Base-by-base conservation (phyloP, 2,329 filamentous ascomycete species). In the Orbilia blumenaviensis region DNA sequence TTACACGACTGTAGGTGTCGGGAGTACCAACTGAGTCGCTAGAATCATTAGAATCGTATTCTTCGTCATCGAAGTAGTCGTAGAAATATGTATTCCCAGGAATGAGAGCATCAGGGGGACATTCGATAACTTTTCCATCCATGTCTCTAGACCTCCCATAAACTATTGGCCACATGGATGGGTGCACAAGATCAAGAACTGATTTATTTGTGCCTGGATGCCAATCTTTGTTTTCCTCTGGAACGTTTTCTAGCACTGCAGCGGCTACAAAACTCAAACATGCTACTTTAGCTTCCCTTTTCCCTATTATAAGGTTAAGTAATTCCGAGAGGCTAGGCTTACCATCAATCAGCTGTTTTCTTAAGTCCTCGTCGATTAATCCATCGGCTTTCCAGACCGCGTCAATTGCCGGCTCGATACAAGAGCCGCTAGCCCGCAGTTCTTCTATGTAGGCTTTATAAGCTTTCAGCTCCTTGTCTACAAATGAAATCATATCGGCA, bases 131-230 rank as follows among this genome's bases (percentile, higher is more conserved):
- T 1, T 60, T 42, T 9, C 34, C 54, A 14, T 42, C 34, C 0
- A 23, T 10, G 18, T 23, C 18, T 5, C 23, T 12, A 14, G 54
- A n/a, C 14, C 21, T 36, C 0, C 87, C 87, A 78, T 87, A 89
- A 0, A 87, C 80, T 0, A 91, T 81, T 0, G 89, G 88, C 77
- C 86, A 91, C 7, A 91, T 82, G 0, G 88, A 91, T 0, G 89
- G 89, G 77, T 91, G 86, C 3, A 91, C 85, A 1, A 91, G 82
- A 79, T 91, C 86, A 0, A 89, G 84, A 1, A 91, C 88, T 71
- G 84, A 85, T 0, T 83, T 81, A 32, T 88, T 83, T 0, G 86
- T 88, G 1, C 85, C 83, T 0, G 89, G 89, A 80, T 91, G 88
- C 85, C 86, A 91, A 80, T 90, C 89, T 77, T 86, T 86, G 29